Conservation (phyloP, 768 basidiomycete species). For the Suillus ampliporus region DNA sequence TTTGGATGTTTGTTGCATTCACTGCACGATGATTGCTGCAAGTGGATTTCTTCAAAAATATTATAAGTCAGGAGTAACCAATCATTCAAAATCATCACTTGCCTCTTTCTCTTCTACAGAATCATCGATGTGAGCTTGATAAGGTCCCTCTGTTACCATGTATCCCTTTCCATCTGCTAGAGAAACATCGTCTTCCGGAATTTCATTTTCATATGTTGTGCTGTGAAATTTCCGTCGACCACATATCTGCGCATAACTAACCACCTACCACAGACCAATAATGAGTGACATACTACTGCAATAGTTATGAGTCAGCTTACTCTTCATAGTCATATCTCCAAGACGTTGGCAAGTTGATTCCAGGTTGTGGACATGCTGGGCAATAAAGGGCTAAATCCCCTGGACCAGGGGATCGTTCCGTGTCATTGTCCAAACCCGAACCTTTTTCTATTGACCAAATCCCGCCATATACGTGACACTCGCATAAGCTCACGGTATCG, state of each 20-base stretch:
- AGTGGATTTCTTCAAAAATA: too few species aligned
- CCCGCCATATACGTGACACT: conserved; percentile 8
- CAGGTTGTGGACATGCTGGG: conserved; percentile 32
- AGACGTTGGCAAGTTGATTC: conserved; percentile 27
- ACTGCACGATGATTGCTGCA: too few species aligned
- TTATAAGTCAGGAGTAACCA: too few species aligned
- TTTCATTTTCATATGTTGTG: too few species aligned
- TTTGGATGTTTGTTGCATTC: too few species aligned
- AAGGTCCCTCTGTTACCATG: too few species aligned
- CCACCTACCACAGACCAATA: conserved; percentile 34
- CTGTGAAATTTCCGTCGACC: conserved; percentile 18
- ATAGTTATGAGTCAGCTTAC: conserved; percentile 3
- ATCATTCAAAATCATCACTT: neutral
- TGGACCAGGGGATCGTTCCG: neutral
- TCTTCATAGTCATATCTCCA: conserved; percentile 22
- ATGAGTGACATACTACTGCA: neutral
- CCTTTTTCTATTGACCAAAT: conserved; percentile 9
- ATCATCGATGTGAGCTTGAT: conserved; percentile 21
- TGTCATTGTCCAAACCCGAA: conserved; percentile 19
- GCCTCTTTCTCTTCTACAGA: conserved; percentile 10
- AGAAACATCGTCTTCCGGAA: too few species aligned
- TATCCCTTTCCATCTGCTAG: too few species aligned
- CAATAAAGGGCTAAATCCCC: conserved; percentile 28
- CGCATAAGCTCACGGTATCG: conserved; percentile 19
- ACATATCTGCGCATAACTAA: conserved; percentile 1